Percentiles rank a stretch among this genome's conserved stretches.
These are phyloP conservation scores for Loxodes magnus DNA, from an alignment of 73 alveolate species.

Conservation along the genomic window DNA sequence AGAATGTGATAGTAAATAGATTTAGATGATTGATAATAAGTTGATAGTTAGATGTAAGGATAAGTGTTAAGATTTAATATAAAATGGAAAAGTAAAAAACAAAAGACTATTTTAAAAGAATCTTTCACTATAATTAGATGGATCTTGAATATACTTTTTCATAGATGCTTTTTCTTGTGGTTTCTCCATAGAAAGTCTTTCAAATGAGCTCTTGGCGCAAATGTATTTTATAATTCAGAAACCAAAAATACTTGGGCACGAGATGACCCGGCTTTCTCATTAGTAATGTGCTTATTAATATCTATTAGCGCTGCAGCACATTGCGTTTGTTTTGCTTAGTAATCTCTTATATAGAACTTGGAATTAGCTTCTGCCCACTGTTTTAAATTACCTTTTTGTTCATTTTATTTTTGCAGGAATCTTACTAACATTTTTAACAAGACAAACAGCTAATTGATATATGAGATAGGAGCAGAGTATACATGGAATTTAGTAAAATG, in stretches of 20 bases:
- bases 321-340: neutral
- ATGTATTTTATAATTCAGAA: too few relatives aligned
- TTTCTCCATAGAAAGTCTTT: too few relatives aligned
- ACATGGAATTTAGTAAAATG: slow-evolving; percentile 2
- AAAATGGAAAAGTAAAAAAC: too few relatives aligned
- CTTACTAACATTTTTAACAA: slow-evolving; percentile 1
- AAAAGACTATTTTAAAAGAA: too few relatives aligned
- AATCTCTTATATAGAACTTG: neutral
- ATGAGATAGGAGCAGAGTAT: slow-evolving; percentile 4
- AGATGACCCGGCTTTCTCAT: slow-evolving; percentile 13
- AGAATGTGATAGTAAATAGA: too few relatives aligned
- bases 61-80: too few relatives aligned
- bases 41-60: too few relatives aligned
- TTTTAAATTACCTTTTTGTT: neutral
- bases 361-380: neutral
- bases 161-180: too few relatives aligned
- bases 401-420: slow-evolving; percentile 4
- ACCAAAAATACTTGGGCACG: slow-evolving; percentile 9
- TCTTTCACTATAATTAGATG: too few relatives aligned
- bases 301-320: neutral
- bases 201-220: too few relatives aligned
- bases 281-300: neutral
- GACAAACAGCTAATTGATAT: neutral
- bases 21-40: too few relatives aligned
- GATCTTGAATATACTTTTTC: too few relatives aligned